These are phyloP conservation scores for Cystobasidium tubakii DNA, from an alignment of 768 basidiomycete species.

Conservation along the genomic window DNA sequence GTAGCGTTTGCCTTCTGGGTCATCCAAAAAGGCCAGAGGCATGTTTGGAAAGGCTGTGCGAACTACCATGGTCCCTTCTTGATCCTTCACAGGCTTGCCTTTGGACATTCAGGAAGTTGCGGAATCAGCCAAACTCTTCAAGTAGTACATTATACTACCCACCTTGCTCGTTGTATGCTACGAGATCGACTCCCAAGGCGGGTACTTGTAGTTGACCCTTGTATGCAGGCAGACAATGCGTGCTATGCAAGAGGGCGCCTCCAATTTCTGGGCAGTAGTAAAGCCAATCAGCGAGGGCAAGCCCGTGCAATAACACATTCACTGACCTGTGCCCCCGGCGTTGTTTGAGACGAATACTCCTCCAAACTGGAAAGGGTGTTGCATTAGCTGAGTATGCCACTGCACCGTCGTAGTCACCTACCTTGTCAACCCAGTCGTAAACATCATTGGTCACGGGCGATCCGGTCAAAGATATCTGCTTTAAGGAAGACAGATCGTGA, in stretches of 20 bases:
- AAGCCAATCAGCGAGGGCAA: background rate
- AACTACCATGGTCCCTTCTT: slow-evolving; percentile 25
- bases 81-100: slow-evolving; percentile 25
- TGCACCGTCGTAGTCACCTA: background rate
- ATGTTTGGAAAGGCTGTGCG: slow-evolving; percentile 25
- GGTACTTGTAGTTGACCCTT: slow-evolving; percentile 19
- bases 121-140: background rate
- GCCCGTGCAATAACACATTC: background rate
- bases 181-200: slow-evolving; percentile 1
- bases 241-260: slow-evolving; percentile 2
- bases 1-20: slow-evolving; percentile 22
- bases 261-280: slow-evolving; percentile 10
- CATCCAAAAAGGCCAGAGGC: slow-evolving; percentile 17
- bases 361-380: background rate
- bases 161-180: slow-evolving; percentile 11
- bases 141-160: background rate
- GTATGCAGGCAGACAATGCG: slow-evolving; percentile 16
- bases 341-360: slow-evolving; percentile 3
- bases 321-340: background rate
- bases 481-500: slow-evolving; percentile 18
- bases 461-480: slow-evolving; percentile 15
- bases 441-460: slow-evolving; percentile 16
- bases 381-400: background rate
- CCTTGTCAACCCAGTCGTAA: slow-evolving; percentile 9
- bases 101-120: background rate